phyloP scores from a whole-genome alignment of 2,329 filamentous ascomycete genomes.

The Fusarium luffae region DNA sequence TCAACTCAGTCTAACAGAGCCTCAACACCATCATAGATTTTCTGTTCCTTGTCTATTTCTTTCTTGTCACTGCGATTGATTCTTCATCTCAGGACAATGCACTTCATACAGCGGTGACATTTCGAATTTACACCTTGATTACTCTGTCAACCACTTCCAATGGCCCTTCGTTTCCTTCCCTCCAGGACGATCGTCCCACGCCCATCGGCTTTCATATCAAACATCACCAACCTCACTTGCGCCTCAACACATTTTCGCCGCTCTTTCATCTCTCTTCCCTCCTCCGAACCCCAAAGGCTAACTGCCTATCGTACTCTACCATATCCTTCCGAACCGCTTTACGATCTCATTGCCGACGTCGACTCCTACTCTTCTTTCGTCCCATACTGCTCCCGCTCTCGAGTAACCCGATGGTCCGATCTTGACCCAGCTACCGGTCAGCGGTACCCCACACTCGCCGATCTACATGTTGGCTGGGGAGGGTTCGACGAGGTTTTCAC shows the following conservation, averaged over 20 bases:
- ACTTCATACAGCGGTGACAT: neutral
- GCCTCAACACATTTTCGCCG: slow-evolving; percentile 49
- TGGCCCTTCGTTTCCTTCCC: slow-evolving; percentile 35
- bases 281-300: slow-evolving; percentile 67
- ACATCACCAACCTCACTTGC: slow-evolving; percentile 34
- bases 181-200: slow-evolving; percentile 21
- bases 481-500: slow-evolving; percentile 86
- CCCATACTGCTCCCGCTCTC: slow-evolving; percentile 85
- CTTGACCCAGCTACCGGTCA: slow-evolving; percentile 60
- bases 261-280: slow-evolving; percentile 53
- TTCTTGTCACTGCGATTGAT: neutral
- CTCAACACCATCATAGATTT: slow-evolving; percentile 43
- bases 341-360: slow-evolving; percentile 88
- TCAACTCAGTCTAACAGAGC: slow-evolving; percentile 33
- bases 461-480: slow-evolving; percentile 87
- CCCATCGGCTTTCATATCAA: slow-evolving; percentile 19
- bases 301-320: slow-evolving; percentile 80
- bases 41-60: neutral
- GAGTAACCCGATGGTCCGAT: slow-evolving; percentile 78
- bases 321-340: slow-evolving; percentile 77
- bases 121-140: neutral
- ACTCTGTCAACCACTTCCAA: slow-evolving; percentile 1
- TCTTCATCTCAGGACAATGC: slow-evolving; percentile 10
- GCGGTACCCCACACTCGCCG: slow-evolving; percentile 77
- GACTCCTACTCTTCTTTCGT: slow-evolving; percentile 86